A percentile compares a stretch with the other conserved stretches of the same genome.
These are phyloP conservation scores for Oryza officinalis DNA, from an alignment of 176 grass and related monocot genomes.

Conservation along the genomic window DNA sequence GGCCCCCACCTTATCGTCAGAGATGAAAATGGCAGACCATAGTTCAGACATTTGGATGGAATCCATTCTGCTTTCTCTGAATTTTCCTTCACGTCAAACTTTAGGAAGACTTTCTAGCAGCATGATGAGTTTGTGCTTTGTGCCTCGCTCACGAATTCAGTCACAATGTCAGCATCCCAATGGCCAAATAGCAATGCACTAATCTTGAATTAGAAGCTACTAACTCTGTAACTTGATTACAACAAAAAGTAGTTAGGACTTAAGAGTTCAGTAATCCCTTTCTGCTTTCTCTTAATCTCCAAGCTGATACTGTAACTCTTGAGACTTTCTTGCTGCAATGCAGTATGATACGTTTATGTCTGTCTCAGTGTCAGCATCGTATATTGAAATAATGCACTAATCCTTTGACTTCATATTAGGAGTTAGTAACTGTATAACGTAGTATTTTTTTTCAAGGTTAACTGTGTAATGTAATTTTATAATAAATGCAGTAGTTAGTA, in stretches of 20 bases:
- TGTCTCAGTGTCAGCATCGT: background rate
- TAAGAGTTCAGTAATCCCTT: background rate
- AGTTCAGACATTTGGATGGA: conserved; percentile 21
- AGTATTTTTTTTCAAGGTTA: too few species aligned
- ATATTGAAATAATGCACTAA: background rate
- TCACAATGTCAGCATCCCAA: background rate
- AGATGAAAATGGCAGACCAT: conserved; percentile 27
- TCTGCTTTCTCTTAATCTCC: background rate
- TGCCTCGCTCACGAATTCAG: background rate
- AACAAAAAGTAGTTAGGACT: background rate
- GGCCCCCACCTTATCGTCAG: conserved; percentile 25
- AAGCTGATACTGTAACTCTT: background rate
- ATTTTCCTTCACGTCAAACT: background rate
- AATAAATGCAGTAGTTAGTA: background rate
- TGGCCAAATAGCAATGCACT: background rate
- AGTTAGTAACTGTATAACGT: background rate
- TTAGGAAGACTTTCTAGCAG: conserved; percentile 14
- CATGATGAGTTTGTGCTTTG: background rate
- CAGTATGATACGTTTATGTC: too few species aligned
- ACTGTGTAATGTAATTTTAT: background rate
- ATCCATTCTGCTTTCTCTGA: background rate
- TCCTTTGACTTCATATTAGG: background rate
- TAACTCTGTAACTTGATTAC: background rate
- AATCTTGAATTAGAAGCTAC: background rate
- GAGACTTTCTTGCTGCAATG: background rate